phyloP scores from a whole-genome alignment of 1,139 yeast species.

The Sugiyamaella grinbergsii region DNA sequence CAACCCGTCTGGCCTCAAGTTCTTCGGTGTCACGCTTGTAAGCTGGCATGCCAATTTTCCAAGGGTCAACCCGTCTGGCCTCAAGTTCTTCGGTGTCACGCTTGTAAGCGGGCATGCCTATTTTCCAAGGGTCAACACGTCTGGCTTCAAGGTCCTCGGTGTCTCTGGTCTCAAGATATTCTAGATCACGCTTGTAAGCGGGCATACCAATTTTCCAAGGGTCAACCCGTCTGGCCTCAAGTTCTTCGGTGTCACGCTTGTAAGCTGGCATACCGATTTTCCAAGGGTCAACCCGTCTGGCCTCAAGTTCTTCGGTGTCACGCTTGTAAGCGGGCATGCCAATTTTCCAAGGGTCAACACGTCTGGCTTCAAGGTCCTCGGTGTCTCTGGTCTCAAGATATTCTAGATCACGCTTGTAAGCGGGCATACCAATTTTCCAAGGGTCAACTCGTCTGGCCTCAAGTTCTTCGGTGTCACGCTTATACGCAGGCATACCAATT shows the following conservation, averaged over 20 bases:
- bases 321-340: constrained; percentile 26
- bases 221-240: constrained; percentile 11
- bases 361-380: constrained; percentile 17
- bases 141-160: constrained; percentile 23
- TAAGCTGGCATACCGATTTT: too few relatives aligned
- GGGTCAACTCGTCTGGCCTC: constrained; percentile 18
- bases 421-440: constrained; percentile 24
- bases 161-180: constrained; percentile 19
- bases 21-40: constrained; percentile 22
- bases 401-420: constrained; percentile 19
- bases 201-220: constrained; percentile 24
- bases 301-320: constrained; percentile 23
- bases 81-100: constrained; percentile 24
- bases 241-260: not conserved
- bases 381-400: constrained; percentile 17
- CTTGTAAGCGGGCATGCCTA: constrained; percentile 25
- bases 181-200: constrained; percentile 24
- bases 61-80: constrained; percentile 18
- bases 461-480: constrained; percentile 13
- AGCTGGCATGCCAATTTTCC: constrained; percentile 19
- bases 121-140: constrained; percentile 12
- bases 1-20: constrained; percentile 17
- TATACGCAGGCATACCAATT: constrained; percentile 21
- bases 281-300: constrained; percentile 5
- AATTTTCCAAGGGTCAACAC: constrained; percentile 18